These are phyloP conservation scores for Ophiostoma populinum DNA, from an alignment of 2,329 filamentous ascomycete genomes.

Conservation along the genomic window DNA sequence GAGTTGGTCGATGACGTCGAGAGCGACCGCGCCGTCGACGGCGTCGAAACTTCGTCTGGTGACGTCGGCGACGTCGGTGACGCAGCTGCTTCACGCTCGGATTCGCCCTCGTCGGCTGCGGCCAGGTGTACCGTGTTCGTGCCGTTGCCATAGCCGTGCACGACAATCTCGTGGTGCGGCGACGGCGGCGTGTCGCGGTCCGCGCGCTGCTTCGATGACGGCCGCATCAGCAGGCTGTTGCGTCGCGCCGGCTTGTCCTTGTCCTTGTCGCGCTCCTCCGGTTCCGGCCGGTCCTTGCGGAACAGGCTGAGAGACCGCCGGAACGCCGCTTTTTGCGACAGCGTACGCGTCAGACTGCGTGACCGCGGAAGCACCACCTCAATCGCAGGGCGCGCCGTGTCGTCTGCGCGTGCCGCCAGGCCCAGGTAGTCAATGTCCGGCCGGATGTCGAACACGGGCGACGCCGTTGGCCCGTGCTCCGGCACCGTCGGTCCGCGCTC, in stretches of 20 bases:
- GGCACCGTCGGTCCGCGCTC: too few species aligned
- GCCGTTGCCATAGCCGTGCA: conserved; percentile 37
- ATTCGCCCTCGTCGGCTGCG: not conserved
- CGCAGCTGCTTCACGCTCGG: too few species aligned
- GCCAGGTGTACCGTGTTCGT: conserved; percentile 19
- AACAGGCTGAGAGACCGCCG: conserved; percentile 20
- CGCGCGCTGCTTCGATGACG: not conserved
- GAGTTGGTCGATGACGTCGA: conserved; percentile 13
- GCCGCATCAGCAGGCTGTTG: conserved; percentile 1
- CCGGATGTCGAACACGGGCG: conserved; percentile 24
- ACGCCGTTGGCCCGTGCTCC: not conserved
- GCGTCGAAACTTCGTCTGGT: too few species aligned
- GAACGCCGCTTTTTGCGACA: conserved; percentile 16
- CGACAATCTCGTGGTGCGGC: conserved; percentile 31
- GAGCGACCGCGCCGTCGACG: conserved; percentile 11
- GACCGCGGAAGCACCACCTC: conserved; percentile 10
- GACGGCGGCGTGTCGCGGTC: conserved; percentile 3
- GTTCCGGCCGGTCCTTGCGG: conserved; percentile 4
- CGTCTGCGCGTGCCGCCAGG: conserved; percentile 19
- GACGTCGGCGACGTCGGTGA: too few species aligned
- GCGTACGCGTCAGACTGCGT: conserved; percentile 16
- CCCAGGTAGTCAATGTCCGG: conserved; percentile 40
- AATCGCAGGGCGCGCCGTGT: not conserved
- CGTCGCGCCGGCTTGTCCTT: too few species aligned
- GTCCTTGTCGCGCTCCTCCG: not conserved